Evolutionary conservation across 2,329 filamentous ascomycete species (phyloP).

Genomic region (Pestalotiopsis sp.): DNA sequence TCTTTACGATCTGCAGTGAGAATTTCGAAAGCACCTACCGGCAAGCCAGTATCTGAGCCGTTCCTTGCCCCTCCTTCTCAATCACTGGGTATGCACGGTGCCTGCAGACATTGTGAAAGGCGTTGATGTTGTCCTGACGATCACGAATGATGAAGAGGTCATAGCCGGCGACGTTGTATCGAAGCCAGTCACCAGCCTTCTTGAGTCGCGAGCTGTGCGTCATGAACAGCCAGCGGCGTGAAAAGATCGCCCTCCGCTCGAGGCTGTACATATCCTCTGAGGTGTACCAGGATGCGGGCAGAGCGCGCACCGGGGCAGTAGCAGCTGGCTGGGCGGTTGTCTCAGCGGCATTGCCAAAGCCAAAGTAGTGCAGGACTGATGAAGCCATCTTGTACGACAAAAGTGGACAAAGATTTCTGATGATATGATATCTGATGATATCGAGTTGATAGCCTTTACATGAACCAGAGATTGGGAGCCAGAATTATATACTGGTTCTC

Average conservation of each 20-base stretch:
- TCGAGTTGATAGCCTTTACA: no score
- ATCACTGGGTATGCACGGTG: constrained; percentile 60
- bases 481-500: no score
- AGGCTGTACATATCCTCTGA: constrained; percentile 38
- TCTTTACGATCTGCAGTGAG: background rate
- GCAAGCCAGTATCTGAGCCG: background rate
- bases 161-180: constrained; percentile 57
- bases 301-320: constrained; percentile 16
- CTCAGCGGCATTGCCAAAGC: background rate
- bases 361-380: background rate
- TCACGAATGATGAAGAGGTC: constrained; percentile 55
- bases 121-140: constrained; percentile 53
- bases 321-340: background rate
- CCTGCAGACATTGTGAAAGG: constrained; percentile 66
- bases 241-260: constrained; percentile 30
- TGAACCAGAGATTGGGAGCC: no score
- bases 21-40: background rate
- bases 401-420: no score
- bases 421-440: no score
- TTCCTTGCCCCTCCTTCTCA: constrained; percentile 39
- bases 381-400: background rate
- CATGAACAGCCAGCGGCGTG: background rate
- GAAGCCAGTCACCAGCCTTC: constrained; percentile 47
- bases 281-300: constrained; percentile 40
- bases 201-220: background rate